Evolutionary conservation across 1,139 yeast species (phyloP).

Genomic region (Candida tetrigidarum): DNA sequence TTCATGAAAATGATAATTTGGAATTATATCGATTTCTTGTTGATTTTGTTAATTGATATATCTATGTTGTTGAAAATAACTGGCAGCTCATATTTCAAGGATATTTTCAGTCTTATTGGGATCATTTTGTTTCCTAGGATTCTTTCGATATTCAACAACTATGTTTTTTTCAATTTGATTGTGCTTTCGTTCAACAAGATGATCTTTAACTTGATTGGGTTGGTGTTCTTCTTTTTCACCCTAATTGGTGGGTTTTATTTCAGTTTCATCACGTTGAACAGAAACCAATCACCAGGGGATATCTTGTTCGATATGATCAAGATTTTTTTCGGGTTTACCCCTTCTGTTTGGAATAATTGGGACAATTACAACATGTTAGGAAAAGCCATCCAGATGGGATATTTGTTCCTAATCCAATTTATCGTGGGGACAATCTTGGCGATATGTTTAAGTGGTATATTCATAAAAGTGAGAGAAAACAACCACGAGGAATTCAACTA

Average conservation of each 20-base stretch:
- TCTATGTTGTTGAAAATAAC: conserved; percentile 29
- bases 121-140: conserved; percentile 59
- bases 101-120: conserved; percentile 50
- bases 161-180: conserved; percentile 57
- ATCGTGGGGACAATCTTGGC: conserved; percentile 62
- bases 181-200: conserved; percentile 56
- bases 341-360: conserved; percentile 69
- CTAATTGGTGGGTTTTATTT: conserved; percentile 63
- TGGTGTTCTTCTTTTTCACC: conserved; percentile 53
- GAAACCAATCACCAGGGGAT: conserved; percentile 46
- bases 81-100: conserved; percentile 26
- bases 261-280: conserved; percentile 56
- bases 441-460: conserved; percentile 54
- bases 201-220: conserved; percentile 59
- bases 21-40: conserved; percentile 44
- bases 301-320: conserved; percentile 60
- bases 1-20: conserved; percentile 44
- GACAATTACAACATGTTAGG: conserved; percentile 54
- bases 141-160: conserved; percentile 57
- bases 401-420: conserved; percentile 60
- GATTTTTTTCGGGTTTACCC: conserved; percentile 64
- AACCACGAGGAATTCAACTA: conserved; percentile 48
- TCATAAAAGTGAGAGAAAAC: conserved; percentile 41
- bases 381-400: conserved; percentile 51
- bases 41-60: conserved; percentile 35